Percentiles rank a stretch among this genome's conserved stretches.
Conservation (phyloP, 352 stramenopile species). For the Globisporangium apiculatum region DNA sequence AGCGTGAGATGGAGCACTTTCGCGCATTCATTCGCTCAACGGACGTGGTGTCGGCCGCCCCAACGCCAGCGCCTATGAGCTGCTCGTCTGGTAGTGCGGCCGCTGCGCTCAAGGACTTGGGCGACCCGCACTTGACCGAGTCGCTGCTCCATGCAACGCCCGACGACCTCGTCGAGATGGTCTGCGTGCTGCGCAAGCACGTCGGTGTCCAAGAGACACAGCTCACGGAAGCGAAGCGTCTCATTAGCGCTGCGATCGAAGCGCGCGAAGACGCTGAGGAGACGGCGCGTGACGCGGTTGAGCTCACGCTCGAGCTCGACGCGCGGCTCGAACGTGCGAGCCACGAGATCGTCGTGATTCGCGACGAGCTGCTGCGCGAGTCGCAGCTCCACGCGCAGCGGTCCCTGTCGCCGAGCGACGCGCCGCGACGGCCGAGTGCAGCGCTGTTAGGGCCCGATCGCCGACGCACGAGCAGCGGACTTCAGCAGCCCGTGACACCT, state of each 20-base stretch:
- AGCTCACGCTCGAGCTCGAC: conserved; percentile 65
- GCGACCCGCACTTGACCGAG: conserved; percentile 47
- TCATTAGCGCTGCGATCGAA: conserved; percentile 73
- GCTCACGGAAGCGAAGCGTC: conserved; percentile 60
- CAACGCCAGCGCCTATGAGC: conserved; percentile 14
- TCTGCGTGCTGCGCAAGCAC: conserved; percentile 64
- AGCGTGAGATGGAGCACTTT: conserved; percentile 84
- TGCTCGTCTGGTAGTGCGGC: neutral
- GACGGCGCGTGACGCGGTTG: conserved; percentile 64
- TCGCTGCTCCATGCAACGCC: conserved; percentile 38
- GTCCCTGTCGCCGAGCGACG: conserved; percentile 5
- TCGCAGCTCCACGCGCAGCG: conserved; percentile 8
- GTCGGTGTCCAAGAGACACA: conserved; percentile 66
- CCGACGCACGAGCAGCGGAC: conserved; percentile 3
- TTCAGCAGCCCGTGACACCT: conserved; percentile 4
- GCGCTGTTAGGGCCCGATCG: neutral
- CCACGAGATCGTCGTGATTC: conserved; percentile 30
- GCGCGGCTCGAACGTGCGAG: conserved; percentile 56
- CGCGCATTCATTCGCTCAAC: conserved; percentile 75
- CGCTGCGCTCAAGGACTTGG: conserved; percentile 31
- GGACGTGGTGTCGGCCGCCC: conserved; percentile 28
- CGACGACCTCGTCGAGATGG: conserved; percentile 59
- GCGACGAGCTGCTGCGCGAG: conserved; percentile 20
- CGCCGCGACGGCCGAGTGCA: neutral
- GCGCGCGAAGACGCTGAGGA: conserved; percentile 67